phyloP scores from a whole-genome alignment of 768 basidiomycete genomes.

The Mycena crocata region DNA sequence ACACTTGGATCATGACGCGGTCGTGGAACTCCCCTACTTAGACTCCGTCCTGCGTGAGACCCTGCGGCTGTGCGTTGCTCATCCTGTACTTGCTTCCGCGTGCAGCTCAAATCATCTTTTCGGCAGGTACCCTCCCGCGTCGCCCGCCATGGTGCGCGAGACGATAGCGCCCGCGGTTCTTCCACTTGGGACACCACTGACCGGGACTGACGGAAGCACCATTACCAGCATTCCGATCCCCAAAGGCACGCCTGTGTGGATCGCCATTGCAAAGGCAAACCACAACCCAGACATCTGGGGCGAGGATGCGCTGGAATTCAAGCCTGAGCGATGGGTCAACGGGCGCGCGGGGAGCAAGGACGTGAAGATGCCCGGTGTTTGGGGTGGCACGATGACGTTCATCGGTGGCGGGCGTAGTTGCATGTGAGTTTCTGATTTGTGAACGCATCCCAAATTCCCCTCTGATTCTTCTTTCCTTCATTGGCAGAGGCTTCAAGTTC shows the following conservation, averaged over 20 bases:
- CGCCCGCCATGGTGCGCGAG: not conserved
- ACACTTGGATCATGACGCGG: conserved; percentile 33
- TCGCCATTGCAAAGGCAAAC: conserved; percentile 54
- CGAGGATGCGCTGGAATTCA: conserved; percentile 59
- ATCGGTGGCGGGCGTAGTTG: conserved; percentile 56
- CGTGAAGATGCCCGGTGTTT: conserved; percentile 51
- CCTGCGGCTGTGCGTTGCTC: conserved; percentile 28
- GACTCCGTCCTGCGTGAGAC: conserved; percentile 42
- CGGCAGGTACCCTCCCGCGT: conserved; percentile 6
- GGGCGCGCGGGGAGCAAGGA: conserved; percentile 42
- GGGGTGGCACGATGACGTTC: conserved; percentile 54
- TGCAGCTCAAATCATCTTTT: too few species aligned
- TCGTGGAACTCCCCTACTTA: conserved; percentile 37
- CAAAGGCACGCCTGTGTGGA: conserved; percentile 50
- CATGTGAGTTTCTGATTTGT: conserved; percentile 50
- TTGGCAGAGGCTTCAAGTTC: conserved; percentile 62
- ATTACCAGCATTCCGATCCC: conserved; percentile 52
- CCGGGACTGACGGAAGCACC: conserved; percentile 48
- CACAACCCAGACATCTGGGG: conserved; percentile 59
- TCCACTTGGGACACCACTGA: conserved; percentile 54
- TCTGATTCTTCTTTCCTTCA: not conserved
- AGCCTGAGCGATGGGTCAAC: conserved; percentile 61
- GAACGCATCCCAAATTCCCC: too few species aligned
- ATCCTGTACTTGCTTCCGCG: too few species aligned
- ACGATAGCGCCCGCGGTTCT: conserved; percentile 38